Evolutionary conservation across 2,329 filamentous ascomycete species (phyloP).

Genomic region (Trichoderma hamatum): DNA sequence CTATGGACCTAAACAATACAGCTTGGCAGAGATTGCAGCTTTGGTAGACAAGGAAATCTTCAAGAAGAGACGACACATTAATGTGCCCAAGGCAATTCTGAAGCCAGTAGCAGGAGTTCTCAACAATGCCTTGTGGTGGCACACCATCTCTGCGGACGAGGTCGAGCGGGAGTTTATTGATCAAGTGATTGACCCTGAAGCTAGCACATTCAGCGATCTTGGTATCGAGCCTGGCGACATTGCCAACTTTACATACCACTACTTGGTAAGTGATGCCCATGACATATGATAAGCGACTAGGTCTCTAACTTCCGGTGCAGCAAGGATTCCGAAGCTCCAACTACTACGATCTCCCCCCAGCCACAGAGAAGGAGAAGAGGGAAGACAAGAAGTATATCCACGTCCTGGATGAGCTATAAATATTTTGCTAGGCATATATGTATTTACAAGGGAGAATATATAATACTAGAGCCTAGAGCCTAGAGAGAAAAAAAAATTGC

Average conservation of each 20-base stretch:
- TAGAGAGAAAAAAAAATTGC: not conserved
- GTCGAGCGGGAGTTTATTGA: conserved; percentile 92
- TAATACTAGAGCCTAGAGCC: conserved; percentile 13
- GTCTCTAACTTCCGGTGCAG: conserved; percentile 51
- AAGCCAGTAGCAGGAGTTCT: conserved; percentile 74
- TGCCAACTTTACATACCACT: conserved; percentile 86
- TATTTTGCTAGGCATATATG: not conserved
- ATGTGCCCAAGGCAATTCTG: conserved; percentile 79
- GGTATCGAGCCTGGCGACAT: conserved; percentile 88
- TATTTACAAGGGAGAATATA: conserved; percentile 13
- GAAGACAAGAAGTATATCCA: conserved; percentile 98
- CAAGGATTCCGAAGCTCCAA: conserved; percentile 87
- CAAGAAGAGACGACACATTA: conserved; percentile 87
- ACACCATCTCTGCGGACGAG: conserved; percentile 77
- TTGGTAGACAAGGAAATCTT: conserved; percentile 91
- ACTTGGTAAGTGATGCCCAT: conserved; percentile 67
- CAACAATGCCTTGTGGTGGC: conserved; percentile 90
- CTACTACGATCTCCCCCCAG: conserved; percentile 91
- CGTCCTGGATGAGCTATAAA: conserved; percentile 82
- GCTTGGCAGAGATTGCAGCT: conserved; percentile 80
- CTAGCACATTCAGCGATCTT: conserved; percentile 95
- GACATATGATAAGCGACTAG: conserved; percentile 11
- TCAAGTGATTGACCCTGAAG: conserved; percentile 84
- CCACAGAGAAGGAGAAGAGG: conserved; percentile 90
- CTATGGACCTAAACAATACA: conserved; percentile 91